These are phyloP conservation scores for Ustanciosporium gigantosporum DNA, from an alignment of 1,284 basidiomycete species.

Conservation along the genomic window DNA sequence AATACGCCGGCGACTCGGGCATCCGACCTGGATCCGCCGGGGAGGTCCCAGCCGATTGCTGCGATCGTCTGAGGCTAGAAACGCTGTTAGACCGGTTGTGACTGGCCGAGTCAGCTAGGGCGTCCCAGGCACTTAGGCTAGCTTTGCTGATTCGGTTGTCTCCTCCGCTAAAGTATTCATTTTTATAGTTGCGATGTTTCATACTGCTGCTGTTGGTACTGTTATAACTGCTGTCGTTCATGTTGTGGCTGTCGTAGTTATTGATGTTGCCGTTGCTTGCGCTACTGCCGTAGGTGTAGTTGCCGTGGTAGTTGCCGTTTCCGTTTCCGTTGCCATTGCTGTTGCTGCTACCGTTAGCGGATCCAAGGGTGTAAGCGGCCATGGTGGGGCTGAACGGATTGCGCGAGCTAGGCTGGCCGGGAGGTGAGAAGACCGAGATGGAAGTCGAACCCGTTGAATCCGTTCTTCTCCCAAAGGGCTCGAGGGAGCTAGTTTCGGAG, in stretches of 20 bases:
- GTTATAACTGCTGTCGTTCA: no score
- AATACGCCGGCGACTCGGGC: conserved; percentile 23
- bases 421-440: background rate
- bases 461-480: no score
- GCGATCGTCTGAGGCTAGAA: conserved; percentile 22
- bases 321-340: background rate
- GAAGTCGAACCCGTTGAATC: no score
- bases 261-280: background rate
- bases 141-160: conserved; percentile 20
- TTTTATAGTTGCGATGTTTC: no score
- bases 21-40: conserved; percentile 25
- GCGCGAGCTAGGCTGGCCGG: no score
- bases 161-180: conserved; percentile 4
- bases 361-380: no score
- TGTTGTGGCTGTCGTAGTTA: no score
- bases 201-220: no score
- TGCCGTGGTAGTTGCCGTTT: background rate
- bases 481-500: background rate
- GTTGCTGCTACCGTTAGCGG: background rate
- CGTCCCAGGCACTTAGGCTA: conserved; percentile 29
- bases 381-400: no score
- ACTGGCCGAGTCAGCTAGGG: conserved; percentile 23
- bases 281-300: background rate
- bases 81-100: conserved; percentile 32
- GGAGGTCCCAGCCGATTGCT: conserved; percentile 25